Evolutionary conservation across 805 yeast species (phyloP).

Genomic region (Cyberlindnera samutprakarnensis): DNA sequence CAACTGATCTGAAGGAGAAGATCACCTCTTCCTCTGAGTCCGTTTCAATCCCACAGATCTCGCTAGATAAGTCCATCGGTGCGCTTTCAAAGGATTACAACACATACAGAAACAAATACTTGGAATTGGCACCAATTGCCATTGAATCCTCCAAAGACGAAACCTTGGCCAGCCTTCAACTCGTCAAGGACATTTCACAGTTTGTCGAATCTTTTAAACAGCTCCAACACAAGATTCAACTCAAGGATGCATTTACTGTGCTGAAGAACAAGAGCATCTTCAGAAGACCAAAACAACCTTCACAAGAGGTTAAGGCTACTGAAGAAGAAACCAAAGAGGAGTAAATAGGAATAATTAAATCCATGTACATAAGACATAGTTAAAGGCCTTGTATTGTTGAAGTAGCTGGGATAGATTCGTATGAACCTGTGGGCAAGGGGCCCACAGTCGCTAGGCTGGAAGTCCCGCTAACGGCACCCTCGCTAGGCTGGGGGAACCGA

Average conservation of each 20-base stretch:
- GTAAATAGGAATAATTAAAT: background rate
- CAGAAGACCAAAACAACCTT: constrained; percentile 7
- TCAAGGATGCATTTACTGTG: constrained; percentile 5
- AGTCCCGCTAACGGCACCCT: background rate
- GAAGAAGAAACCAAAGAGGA: constrained; percentile 1
- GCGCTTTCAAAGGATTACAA: constrained; percentile 4
- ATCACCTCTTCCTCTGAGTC: constrained; percentile 3
- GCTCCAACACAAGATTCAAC: constrained; percentile 5
- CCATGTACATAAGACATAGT: constrained; percentile 1
- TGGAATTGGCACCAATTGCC: constrained; percentile 18
- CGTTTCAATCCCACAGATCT: constrained; percentile 7
- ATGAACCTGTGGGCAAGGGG: no score
- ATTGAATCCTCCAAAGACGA: constrained; percentile 7
- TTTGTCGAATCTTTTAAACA: constrained; percentile 7
- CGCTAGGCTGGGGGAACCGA: no score
- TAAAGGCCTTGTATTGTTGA: no score
- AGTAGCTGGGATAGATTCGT: no score
- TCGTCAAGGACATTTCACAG: constrained; percentile 2
- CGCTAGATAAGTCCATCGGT: constrained; percentile 6
- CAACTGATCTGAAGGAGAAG: constrained; percentile 6
- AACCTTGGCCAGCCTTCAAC: constrained; percentile 6
- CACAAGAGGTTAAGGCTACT: background rate
- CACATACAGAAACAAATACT: constrained; percentile 16
- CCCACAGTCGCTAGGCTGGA: no score
- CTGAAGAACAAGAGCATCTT: constrained; percentile 6